Conservation (phyloP, 352 stramenopile genomes). For the Phytophthora lateralis region DNA sequence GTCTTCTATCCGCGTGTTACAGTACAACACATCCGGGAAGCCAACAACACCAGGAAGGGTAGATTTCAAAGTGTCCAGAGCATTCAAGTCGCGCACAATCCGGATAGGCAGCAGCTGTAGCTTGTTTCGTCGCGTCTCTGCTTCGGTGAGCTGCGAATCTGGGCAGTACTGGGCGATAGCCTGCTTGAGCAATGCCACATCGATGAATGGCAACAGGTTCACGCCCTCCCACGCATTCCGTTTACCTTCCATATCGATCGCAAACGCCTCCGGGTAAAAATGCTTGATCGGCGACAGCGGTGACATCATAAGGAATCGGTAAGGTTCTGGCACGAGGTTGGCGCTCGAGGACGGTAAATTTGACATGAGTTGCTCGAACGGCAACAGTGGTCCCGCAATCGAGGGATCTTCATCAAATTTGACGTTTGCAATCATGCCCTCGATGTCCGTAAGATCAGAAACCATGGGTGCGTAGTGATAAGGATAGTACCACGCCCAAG, state of each 20-base stretch:
- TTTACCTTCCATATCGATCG: constrained; percentile 89
- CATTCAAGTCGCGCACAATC: constrained; percentile 87
- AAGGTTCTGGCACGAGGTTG: constrained; percentile 94
- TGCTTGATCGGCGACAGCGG: constrained; percentile 96
- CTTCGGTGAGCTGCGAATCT: constrained; percentile 86
- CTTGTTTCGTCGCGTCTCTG: constrained; percentile 92
- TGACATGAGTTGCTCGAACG: constrained; percentile 98
- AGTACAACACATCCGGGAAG: constrained; percentile 70
- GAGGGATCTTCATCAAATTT: constrained; percentile 84
- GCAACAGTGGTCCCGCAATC: constrained; percentile 88
- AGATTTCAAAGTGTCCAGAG: constrained; percentile 70
- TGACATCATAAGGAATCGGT: constrained; percentile 95
- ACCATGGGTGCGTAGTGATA: constrained; percentile 99
- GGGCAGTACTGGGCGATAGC: constrained; percentile 94
- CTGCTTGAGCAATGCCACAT: constrained; percentile 90
- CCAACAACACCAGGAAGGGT: constrained; percentile 62
- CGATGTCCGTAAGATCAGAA: constrained; percentile 95
- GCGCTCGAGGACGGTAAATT: constrained; percentile 95
- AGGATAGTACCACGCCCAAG: constrained; percentile 99
- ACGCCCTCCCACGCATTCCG: constrained; percentile 99
- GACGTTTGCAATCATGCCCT: constrained; percentile 60
- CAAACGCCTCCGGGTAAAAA: constrained; percentile 91
- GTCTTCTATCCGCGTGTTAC: constrained; percentile 65
- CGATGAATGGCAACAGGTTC: constrained; percentile 99
- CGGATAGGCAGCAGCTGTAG: constrained; percentile 68